These are phyloP conservation scores for Xylaria sp. DNA, from an alignment of 2,329 filamentous ascomycete species.

Conservation along the genomic window DNA sequence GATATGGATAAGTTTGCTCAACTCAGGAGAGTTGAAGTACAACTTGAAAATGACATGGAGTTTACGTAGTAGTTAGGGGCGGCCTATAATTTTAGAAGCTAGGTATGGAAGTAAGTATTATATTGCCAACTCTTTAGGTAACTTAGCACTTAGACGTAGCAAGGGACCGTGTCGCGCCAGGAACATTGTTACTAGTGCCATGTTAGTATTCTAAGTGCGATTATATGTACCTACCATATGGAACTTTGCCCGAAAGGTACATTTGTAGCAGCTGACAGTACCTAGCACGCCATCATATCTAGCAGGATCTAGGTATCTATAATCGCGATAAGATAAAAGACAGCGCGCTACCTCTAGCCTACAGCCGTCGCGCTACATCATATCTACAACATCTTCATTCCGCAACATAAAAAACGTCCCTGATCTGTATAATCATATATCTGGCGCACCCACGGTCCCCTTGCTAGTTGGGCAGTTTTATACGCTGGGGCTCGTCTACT, in stretches of 20 bases:
- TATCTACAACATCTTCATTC: not conserved
- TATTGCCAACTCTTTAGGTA: slow-evolving; percentile 19
- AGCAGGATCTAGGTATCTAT: not conserved
- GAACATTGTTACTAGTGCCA: not conserved
- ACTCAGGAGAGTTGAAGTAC: slow-evolving; percentile 12
- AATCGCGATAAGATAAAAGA: slow-evolving; percentile 8
- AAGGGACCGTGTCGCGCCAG: not conserved
- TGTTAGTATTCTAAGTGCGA: too few species aligned
- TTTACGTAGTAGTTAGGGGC: slow-evolving; percentile 8
- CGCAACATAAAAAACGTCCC: not conserved
- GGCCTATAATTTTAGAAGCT: slow-evolving; percentile 31
- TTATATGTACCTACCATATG: too few species aligned
- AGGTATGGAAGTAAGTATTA: slow-evolving; percentile 17
- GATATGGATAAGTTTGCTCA: slow-evolving; percentile 19
- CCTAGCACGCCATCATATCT: not conserved
- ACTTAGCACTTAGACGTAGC: not conserved
- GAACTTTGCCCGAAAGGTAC: too few species aligned
- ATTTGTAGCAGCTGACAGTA: not conserved
- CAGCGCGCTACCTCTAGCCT: not conserved
- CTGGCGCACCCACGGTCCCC: not conserved
- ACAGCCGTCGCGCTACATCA: not conserved
- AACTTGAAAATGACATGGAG: slow-evolving; percentile 14
- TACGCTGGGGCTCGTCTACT: not conserved
- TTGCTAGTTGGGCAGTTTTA: not conserved
- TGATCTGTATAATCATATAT: not conserved